Evolutionary conservation across 164 flowering plant genomes (phyloP), one percentile per base, ranked within the genome.

Genomic region (Piper longum): DNA sequence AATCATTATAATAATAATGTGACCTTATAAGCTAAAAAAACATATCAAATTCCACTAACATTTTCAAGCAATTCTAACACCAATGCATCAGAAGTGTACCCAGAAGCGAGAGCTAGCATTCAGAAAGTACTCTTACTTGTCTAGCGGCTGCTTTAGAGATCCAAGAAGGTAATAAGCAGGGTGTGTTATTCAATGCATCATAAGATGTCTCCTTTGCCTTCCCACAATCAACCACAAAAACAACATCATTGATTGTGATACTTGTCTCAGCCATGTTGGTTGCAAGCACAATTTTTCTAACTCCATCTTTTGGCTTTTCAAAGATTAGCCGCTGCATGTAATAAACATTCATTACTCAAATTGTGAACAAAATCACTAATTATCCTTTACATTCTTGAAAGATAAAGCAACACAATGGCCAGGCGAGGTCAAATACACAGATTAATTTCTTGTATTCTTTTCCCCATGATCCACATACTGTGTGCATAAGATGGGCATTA

Each of bases 241-340:
- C 97, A 44, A 91, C 90, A 72, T 91, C 98, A 70, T 89, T 78
- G 51, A 95, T 86, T 39, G 97, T 95, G 67, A 91, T 91, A 79
- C 99, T 91, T 56, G 97, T 88, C 79, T 95, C 99, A 52, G 99
- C 99, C 78, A 95, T 91, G 75, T 95, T 95, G 56, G 99, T 95
- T 17, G 99, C 87, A 16, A 95, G 81, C 56, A 95, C 93, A 64
- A 95, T 84, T 71, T 91, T 95, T 71, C 99, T 81, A 63, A 89
- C 83, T 59, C 96, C 99, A 73, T 76, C 77, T 65, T 78, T 85
- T 52, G 96, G 96, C 69, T 80, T 77, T 54, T 85, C 83, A 81
- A 95, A 95, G 72, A 95, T 95, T 68, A 89, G 72, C 68, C 77
- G 82, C 99, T 95, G 84, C 76, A 76, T 26, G 68, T 73, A 61